phyloP scores from a whole-genome alignment of 2,329 filamentous ascomycete species.

The Fusarium sp. region DNA sequence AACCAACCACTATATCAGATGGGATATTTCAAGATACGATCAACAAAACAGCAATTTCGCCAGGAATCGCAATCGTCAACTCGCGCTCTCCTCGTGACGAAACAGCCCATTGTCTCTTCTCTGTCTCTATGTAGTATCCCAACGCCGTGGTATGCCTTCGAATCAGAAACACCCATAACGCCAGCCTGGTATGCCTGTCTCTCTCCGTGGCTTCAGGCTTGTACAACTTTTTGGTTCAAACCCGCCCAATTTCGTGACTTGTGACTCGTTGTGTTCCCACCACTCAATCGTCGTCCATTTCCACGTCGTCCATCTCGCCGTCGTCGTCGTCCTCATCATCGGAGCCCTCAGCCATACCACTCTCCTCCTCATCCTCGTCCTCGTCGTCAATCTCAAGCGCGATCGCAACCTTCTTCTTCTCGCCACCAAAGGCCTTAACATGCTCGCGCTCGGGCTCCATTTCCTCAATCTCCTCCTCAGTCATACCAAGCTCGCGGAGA shows the following conservation, averaged over 20 bases:
- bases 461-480: constrained; percentile 66
- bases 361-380: constrained; percentile 54
- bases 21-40: too few relatives aligned
- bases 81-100: constrained; percentile 13
- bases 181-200: constrained; percentile 38
- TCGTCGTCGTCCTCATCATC: constrained; percentile 55
- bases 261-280: background rate
- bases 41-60: constrained; percentile 26
- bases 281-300: constrained; percentile 50
- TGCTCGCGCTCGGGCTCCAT: constrained; percentile 58
- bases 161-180: constrained; percentile 46
- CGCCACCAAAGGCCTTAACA: constrained; percentile 60
- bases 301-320: constrained; percentile 52
- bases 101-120: constrained; percentile 19
- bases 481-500: constrained; percentile 68
- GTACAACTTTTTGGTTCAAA: constrained; percentile 14
- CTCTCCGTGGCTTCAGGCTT: constrained; percentile 23
- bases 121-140: constrained; percentile 42
- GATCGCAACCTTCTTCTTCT: constrained; percentile 59
- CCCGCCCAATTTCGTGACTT: background rate
- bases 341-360: constrained; percentile 46
- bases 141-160: constrained; percentile 47
- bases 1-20: too few relatives aligned
- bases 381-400: constrained; percentile 54
- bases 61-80: constrained; percentile 2